Evolutionary conservation across 1,284 basidiomycete species (phyloP), one percentile per base, ranked within the genome.

Genomic region (Austroboletus niveus): DNA sequence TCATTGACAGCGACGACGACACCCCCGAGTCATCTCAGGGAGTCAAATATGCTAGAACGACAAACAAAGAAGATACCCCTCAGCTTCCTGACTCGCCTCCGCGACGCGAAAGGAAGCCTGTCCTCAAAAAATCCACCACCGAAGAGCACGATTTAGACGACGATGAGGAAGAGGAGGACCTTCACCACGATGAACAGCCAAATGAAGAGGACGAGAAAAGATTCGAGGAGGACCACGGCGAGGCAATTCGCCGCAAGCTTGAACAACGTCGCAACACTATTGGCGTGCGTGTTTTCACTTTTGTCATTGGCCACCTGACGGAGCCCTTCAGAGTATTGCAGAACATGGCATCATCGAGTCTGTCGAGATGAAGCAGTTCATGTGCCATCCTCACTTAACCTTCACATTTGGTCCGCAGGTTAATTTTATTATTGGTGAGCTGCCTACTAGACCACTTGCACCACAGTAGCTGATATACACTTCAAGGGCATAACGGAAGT

Each of bases 381-480:
- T 99, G 95, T 98, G 94, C 68, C 97, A 99, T 73, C 80, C 84
- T 64, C 85, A 82, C 68, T 79, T 95, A 44, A 83, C 78, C 1
- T 89, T 97, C 69, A 76, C 79, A 6, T 92, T 97, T 59, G 92
- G 89, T 1, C 86, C 88, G 4, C 92, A 94, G 68, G 89, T 98
- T 66, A 98, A 99, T 73, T 98, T 99, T 66, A 89, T 99, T 58
- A 96, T 98, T 52, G 97, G 97, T 79, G 73, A 47, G 57, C 47
- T 3, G 7, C 8, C 29, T 20, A 17, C 29, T 31, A 31, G 44
- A 38, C 24, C 20, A 32, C 31, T 20, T n/a, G 24, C 34, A n/a
- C 49, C 2, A 32, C 7, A 3, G 24, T 45, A 27, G 24, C 40
- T 48, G 49, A 62, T 15, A 45, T 36, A 22, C 31, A 52, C 39